Percentiles rank a stretch among this genome's conserved stretches.
Evolutionary conservation across 495 filamentous ascomycete genomes (phyloP).

Genomic region (Daldinia loculata): DNA sequence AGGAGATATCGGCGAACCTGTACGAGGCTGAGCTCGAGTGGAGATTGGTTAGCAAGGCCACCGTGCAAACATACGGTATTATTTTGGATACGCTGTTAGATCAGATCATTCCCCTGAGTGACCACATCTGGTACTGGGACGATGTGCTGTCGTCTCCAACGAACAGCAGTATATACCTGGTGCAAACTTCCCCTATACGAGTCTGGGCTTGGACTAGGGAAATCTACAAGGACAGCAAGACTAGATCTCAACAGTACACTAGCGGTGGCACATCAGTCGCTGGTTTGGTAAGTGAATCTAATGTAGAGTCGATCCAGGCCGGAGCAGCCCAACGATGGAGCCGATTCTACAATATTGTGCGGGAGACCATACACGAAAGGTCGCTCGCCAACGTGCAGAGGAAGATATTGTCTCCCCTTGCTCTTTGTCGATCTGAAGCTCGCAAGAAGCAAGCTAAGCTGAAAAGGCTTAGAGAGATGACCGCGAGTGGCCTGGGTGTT

Average conservation of each 20-base stretch:
- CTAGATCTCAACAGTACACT: constrained; percentile 54
- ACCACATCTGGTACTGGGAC: constrained; percentile 95
- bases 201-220: constrained; percentile 72
- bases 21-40: constrained; percentile 84
- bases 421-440: constrained; percentile 73
- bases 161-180: constrained; percentile 75
- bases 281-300: constrained; percentile 24
- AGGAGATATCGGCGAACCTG: constrained; percentile 43
- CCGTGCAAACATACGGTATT: constrained; percentile 82
- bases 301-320: constrained; percentile 23
- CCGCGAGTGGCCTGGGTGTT: constrained; percentile 86
- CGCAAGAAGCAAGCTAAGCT: constrained; percentile 73
- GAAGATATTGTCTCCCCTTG: constrained; percentile 73
- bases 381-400: constrained; percentile 67
- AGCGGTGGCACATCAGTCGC: constrained; percentile 10
- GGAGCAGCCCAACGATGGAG: constrained; percentile 66
- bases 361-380: constrained; percentile 70
- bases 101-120: constrained; percentile 78
- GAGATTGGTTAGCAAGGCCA: constrained; percentile 86
- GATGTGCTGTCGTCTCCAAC: constrained; percentile 76
- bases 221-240: constrained; percentile 66
- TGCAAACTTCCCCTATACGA: constrained; percentile 81
- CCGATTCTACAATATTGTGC: constrained; percentile 82
- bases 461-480: constrained; percentile 72
- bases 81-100: constrained; percentile 76